Base-by-base conservation (phyloP, 176 grass and related monocot genomes). In the Musa itinerans region DNA sequence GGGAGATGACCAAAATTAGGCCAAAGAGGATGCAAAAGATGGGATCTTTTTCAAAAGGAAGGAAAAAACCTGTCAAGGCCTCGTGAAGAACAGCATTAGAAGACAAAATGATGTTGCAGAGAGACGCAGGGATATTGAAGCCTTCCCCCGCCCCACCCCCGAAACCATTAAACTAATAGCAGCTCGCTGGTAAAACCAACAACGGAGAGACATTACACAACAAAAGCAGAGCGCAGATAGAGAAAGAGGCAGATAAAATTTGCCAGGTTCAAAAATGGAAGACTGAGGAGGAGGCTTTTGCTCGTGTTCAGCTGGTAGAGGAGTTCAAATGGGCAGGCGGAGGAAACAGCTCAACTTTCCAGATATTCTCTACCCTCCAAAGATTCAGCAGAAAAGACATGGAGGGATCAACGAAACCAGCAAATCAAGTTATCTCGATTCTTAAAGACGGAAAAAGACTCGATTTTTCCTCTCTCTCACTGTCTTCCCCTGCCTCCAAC, bases 91-190 rank as follows among this genome's bases (percentile, higher is more conserved):
- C 4, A 43, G 55, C 79, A 78, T 70, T 81, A 81, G 29, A 81
- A 81, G 83, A 86, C 83, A 81, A 86, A 73, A 81, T 52, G 50
- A 78, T 81, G 78, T 68, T 74, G 66, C 57, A 57, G 68, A 53
- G 63, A 65, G 68, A 76, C 25, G 24, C 58, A 74, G 53, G 50
- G 48, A 68, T 65, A 55, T 50, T 13, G 57, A 73, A 53, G 19
- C 11, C 34, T 43, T 43, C 22, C 58, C 74, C 8, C 43, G 1
- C 72, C 21, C 61, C 21, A 20, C 34, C 25, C 29, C 74, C 15
- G 52, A 65, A 14, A 43, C 49, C 75, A 77, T 77, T 65, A 25
- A 24, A 52, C 29, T 27, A 54, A 62, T 23, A 12, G 50, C 13
- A 52, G 21, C 13, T 11, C 11, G 54, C 17, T 54, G 7, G 61